Base-by-base conservation (phyloP, 108 stramenopile species). In the Skeletonema menzelii region DNA sequence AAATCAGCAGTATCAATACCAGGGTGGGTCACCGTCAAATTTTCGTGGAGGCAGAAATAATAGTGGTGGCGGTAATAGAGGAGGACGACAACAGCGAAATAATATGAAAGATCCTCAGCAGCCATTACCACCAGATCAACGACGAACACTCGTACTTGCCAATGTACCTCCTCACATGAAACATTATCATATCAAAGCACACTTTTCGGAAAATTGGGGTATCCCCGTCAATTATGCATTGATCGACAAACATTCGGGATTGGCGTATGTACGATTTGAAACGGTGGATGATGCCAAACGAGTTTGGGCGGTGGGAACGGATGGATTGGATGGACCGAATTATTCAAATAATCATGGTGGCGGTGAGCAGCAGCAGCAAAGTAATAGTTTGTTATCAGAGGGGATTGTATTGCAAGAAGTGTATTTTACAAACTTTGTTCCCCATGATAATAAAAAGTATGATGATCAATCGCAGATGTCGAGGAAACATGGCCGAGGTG, bases 401-500 rank as follows among this genome's bases (percentile, higher is more conserved):
- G 75, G 75, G 20, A 61, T 76, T n/a, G 47, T 32, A 20, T 34
- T 76, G 67, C 67, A 68, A 58, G 75, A 67, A 10, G 40, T 76
- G 38, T 67, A 76, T 68, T 63, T 27, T 37, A 68, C 42, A 30
- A 76, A 76, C 47, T 14, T 49, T 8, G 31, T 76, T 8, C 27
- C 27, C 8, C 15, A 19, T 5, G 17, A 27, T 11, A n/a, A 17
- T 4, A 26, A 30, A 32, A 46, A 8, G 38, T 12, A 27, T 26
- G 27, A 53, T 53, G 49, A 53, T n/a, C 49, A 53, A 53, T 53
- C 49, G 0, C 5, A 12, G 35, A 42, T 42, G 49, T 53, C 49
- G 22, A 53, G 49, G 22, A 53, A 53, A 24, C 49, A 53, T 53
- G 20, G 49, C 24, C 49, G 49, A 53, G 49, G 22, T 53, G 8